These are phyloP conservation scores for Backusella westeae DNA, from an alignment of 192 early-diverging fungal genomes.

Conservation along the genomic window DNA sequence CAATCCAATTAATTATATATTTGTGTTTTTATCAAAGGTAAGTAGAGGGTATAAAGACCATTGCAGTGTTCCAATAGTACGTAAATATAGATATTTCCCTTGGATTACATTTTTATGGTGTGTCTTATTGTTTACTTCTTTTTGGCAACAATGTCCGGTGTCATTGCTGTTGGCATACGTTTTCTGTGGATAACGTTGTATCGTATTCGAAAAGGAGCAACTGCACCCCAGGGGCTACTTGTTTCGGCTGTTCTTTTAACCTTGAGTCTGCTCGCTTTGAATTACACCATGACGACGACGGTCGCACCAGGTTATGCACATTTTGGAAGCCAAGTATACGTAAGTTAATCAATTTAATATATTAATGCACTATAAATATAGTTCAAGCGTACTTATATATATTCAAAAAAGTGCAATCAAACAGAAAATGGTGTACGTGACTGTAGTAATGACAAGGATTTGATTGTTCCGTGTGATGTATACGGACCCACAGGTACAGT, in stretches of 20 bases:
- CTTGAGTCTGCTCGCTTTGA: constrained; percentile 52
- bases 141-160: constrained; percentile 48
- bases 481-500: constrained; percentile 45
- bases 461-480: constrained; percentile 58
- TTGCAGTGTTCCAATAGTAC: neutral
- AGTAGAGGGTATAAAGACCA: neutral
- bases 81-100: constrained; percentile 43
- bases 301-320: constrained; percentile 61
- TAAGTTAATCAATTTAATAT: constrained; percentile 24
- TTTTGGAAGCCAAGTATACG: constrained; percentile 62
- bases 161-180: constrained; percentile 55
- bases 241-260: constrained; percentile 46
- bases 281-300: constrained; percentile 51
- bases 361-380: neutral
- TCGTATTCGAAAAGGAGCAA: constrained; percentile 43
- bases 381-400: neutral
- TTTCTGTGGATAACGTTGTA: constrained; percentile 56
- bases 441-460: constrained; percentile 44
- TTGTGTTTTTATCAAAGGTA: constrained; percentile 48
- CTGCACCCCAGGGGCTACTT: constrained; percentile 61
- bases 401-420: constrained; percentile 47
- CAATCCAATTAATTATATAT: constrained; percentile 55
- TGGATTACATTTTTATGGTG: constrained; percentile 55
- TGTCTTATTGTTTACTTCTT: constrained; percentile 53
- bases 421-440: constrained; percentile 36